A percentile compares a stretch with the other conserved stretches of the same genome.
These are phyloP conservation scores for Trichoderma breve DNA, from an alignment of 2,329 filamentous ascomycete genomes.

Conservation along the genomic window DNA sequence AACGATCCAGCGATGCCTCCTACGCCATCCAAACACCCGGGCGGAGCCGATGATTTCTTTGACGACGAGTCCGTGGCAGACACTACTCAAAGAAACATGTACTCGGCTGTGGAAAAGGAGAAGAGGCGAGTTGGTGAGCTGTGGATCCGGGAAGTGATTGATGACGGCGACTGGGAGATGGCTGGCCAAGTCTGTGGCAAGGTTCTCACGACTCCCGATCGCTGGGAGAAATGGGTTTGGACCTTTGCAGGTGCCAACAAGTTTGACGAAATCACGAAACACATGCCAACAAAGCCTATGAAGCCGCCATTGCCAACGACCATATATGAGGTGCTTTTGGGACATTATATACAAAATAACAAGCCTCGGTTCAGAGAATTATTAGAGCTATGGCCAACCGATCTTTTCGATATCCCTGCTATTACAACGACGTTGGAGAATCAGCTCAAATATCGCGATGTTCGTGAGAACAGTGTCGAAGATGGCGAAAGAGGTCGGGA, in stretches of 20 bases:
- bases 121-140: conserved; percentile 88
- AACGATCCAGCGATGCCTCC: conserved; percentile 40
- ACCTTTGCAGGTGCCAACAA: conserved; percentile 81
- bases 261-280: conserved; percentile 84
- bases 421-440: conserved; percentile 78
- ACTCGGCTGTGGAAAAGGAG: conserved; percentile 74
- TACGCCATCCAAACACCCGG: conserved; percentile 42
- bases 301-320: conserved; percentile 74
- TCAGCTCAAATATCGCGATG: conserved; percentile 72
- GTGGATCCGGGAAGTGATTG: conserved; percentile 85
- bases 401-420: conserved; percentile 76
- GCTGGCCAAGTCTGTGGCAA: conserved; percentile 81
- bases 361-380: conserved; percentile 73
- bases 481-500: conserved; percentile 71
- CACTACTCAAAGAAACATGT: conserved; percentile 54
- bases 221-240: conserved; percentile 97
- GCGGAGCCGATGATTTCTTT: conserved; percentile 62
- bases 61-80: conserved; percentile 63
- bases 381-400: conserved; percentile 78
- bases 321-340: conserved; percentile 85
- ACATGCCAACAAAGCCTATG: conserved; percentile 75
- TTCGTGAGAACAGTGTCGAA: conserved; percentile 73
- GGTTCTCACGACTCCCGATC: conserved; percentile 72
- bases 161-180: conserved; percentile 68
- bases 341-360: conserved; percentile 81